A percentile compares a stretch with the other conserved stretches of the same genome.
Evolutionary conservation across 202 grass and related monocot genomes (phyloP).

Genomic region (Carex sylvatica): DNA sequence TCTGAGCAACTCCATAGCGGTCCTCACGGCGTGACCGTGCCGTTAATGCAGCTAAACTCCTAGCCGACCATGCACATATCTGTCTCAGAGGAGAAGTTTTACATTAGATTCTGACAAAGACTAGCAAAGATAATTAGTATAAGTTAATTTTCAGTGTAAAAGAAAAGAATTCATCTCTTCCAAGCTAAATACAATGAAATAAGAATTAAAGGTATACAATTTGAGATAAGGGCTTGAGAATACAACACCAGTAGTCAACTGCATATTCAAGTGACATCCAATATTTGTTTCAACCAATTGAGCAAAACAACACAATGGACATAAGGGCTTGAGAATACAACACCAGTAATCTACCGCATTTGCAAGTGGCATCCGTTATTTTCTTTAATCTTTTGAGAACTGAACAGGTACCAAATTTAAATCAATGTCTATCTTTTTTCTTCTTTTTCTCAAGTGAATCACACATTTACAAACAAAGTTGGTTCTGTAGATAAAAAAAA

Average conservation of each 20-base stretch:
- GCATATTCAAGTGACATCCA: background rate
- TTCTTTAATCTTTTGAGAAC: background rate
- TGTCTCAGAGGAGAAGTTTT: conserved; percentile 17
- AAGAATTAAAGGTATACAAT: background rate
- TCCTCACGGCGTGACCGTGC: conserved; percentile 66
- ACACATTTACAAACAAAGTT: background rate
- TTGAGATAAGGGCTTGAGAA: background rate
- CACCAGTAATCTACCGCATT: background rate
- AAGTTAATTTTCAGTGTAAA: background rate
- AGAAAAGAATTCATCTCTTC: background rate
- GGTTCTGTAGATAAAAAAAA: background rate
- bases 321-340: background rate
- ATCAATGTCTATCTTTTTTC: background rate
- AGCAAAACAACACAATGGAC: background rate
- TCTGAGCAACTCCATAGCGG: conserved; percentile 83
- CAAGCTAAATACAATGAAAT: background rate
- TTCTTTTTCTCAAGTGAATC: background rate
- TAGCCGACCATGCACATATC: conserved; percentile 73
- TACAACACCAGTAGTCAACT: too few species aligned
- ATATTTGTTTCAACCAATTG: background rate
- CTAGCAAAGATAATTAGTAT: background rate
- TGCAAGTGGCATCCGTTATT: background rate
- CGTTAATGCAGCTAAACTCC: conserved; percentile 65
- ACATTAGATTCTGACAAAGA: conserved; percentile 9
- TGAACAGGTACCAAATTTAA: background rate